Conservation (phyloP, 495 filamentous ascomycete species). For the Penicillium pancosmium region DNA sequence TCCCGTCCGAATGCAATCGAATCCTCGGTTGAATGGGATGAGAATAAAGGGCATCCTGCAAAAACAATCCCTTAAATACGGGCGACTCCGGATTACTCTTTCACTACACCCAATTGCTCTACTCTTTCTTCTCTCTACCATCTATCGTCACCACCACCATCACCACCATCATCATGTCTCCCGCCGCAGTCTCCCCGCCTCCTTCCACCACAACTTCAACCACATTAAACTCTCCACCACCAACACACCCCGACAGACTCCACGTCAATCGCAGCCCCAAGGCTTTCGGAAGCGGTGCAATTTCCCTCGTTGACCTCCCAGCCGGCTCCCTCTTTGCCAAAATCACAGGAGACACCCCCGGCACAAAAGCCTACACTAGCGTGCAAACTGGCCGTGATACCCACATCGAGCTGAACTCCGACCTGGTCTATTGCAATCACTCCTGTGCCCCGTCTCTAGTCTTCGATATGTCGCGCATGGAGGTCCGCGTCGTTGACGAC, state of each 20-base stretch:
- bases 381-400: constrained; percentile 63
- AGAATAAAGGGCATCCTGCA: neutral
- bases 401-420: constrained; percentile 75
- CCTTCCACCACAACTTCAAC: constrained; percentile 13
- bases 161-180: constrained; percentile 18
- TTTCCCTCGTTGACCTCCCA: constrained; percentile 62
- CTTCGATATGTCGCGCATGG: constrained; percentile 68
- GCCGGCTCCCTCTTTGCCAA: constrained; percentile 62
- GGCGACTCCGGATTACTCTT: neutral
- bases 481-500: constrained; percentile 60
- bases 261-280: constrained; percentile 41
- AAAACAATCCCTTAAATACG: neutral
- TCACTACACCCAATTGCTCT: neutral
- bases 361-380: constrained; percentile 66
- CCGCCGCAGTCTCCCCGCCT: constrained; percentile 24
- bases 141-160: too few species aligned
- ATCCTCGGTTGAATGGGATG: constrained; percentile 1
- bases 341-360: constrained; percentile 56
- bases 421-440: constrained; percentile 77
- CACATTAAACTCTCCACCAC: constrained; percentile 13
- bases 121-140: neutral
- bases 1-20: neutral
- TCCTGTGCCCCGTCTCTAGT: constrained; percentile 68
- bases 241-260: constrained; percentile 42
- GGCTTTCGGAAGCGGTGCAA: constrained; percentile 61